phyloP scores from a whole-genome alignment of 169 alveolate species.

The Fabrea salina region DNA sequence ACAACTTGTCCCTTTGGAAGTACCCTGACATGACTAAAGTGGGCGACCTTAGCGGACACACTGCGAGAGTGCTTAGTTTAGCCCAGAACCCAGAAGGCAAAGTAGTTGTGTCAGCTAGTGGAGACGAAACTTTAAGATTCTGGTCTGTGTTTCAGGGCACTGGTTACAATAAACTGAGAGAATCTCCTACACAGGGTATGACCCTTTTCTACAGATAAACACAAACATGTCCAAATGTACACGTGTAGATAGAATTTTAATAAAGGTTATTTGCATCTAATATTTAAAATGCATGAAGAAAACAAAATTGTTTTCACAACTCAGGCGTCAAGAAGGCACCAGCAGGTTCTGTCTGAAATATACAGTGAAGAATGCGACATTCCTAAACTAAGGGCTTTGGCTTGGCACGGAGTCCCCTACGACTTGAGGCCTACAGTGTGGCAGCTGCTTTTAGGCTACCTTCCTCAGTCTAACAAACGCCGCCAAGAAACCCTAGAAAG shows the following conservation, averaged over 20 bases:
- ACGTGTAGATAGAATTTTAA: too few species aligned
- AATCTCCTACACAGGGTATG: too few species aligned
- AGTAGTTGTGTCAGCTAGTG: constrained; percentile 76
- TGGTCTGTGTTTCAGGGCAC: constrained; percentile 86
- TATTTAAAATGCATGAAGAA: too few species aligned
- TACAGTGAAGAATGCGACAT: constrained; percentile 27
- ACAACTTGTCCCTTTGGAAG: constrained; percentile 77
- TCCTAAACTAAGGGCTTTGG: constrained; percentile 21
- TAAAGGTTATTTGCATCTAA: not conserved
- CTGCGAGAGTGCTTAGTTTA: constrained; percentile 73
- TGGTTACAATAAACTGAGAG: too few species aligned
- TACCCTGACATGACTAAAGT: constrained; percentile 65
- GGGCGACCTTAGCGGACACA: constrained; percentile 78
- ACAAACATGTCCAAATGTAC: too few species aligned
- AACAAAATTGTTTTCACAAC: not conserved
- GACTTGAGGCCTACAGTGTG: constrained; percentile 52
- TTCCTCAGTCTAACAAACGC: constrained; percentile 50
- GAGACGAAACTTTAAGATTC: constrained; percentile 86
- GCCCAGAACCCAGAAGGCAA: constrained; percentile 80
- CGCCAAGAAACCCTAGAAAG: constrained; percentile 38
- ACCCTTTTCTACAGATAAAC: too few species aligned
- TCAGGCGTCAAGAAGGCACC: not conserved
- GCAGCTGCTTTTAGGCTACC: constrained; percentile 62
- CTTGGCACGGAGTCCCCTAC: constrained; percentile 53
- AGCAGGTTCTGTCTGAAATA: not conserved